phyloP scores from a whole-genome alignment of 1,139 yeast species.

The Saccharomycopsis hybrid region DNA sequence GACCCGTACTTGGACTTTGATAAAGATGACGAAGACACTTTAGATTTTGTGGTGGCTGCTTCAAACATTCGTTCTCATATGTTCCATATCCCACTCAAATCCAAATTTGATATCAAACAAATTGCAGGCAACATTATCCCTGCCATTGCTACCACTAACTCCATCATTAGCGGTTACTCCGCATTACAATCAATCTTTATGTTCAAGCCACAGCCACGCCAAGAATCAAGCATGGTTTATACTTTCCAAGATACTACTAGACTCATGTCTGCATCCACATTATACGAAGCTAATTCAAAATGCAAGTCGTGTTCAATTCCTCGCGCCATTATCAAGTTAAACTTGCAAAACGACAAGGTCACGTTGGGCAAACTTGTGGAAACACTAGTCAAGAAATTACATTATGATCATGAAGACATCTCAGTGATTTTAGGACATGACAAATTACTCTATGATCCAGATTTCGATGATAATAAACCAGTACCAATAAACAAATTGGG shows the following conservation, averaged over 20 bases:
- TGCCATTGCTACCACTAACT: conserved; percentile 97
- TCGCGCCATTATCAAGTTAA: conserved; percentile 44
- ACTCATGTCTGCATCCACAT: conserved; percentile 57
- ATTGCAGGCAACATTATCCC: conserved; percentile 98
- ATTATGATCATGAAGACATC: conserved; percentile 46
- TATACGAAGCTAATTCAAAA: conserved; percentile 53
- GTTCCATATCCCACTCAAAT: conserved; percentile 64
- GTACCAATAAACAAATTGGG: conserved; percentile 49
- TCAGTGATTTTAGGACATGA: conserved; percentile 54
- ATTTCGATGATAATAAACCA: conserved; percentile 73
- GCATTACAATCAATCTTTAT: conserved; percentile 63
- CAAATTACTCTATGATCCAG: conserved; percentile 72
- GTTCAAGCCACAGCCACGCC: conserved; percentile 29
- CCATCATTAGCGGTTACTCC: conserved; percentile 87
- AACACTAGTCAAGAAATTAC: conserved; percentile 40
- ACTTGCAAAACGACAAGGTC: conserved; percentile 21
- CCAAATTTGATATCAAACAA: conserved; percentile 84
- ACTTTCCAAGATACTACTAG: conserved; percentile 65
- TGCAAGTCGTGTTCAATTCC: conserved; percentile 73
- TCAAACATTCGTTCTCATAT: conserved; percentile 74
- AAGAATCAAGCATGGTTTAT: conserved; percentile 43
- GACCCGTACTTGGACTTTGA: conserved; percentile 54
- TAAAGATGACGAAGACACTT: conserved; percentile 89
- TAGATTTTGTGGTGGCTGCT: conserved; percentile 82
- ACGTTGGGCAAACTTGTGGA: conserved; percentile 42